Percentiles rank a stretch among this genome's conserved stretches.
These are phyloP conservation scores for Phialophora macrospora DNA, from an alignment of 2,329 filamentous ascomycete species.

Conservation along the genomic window DNA sequence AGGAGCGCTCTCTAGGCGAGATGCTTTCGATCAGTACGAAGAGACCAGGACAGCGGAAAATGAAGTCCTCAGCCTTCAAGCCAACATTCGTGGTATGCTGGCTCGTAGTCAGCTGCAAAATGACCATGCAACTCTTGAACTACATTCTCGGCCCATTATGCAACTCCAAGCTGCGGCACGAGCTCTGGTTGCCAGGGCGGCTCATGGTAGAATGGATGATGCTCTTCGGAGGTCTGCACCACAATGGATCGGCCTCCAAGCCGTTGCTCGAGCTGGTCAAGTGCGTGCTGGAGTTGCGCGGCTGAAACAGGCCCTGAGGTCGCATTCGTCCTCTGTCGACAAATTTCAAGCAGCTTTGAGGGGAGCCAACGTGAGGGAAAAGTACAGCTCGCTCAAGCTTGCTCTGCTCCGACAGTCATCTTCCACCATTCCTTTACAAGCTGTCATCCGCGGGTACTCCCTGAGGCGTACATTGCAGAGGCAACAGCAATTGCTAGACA, in stretches of 20 bases:
- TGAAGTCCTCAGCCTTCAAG: slow-evolving; percentile 65
- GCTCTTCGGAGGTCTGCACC: slow-evolving; percentile 49
- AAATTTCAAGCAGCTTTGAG: slow-evolving; percentile 60
- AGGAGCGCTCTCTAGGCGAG: slow-evolving; percentile 52
- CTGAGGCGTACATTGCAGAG: slow-evolving; percentile 43
- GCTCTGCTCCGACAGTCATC: slow-evolving; percentile 64
- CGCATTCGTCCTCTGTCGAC: slow-evolving; percentile 51
- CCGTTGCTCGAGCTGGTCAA: slow-evolving; percentile 50
- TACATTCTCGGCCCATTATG: slow-evolving; percentile 52
- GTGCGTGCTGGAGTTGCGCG: slow-evolving; percentile 43
- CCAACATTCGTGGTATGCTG: slow-evolving; percentile 64
- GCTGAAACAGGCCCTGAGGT: slow-evolving; percentile 48
- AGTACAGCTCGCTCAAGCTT: slow-evolving; percentile 51
- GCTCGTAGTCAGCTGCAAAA: slow-evolving; percentile 25
- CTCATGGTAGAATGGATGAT: slow-evolving; percentile 48
- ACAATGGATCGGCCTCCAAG: slow-evolving; percentile 53
- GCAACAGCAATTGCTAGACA: slow-evolving; percentile 43
- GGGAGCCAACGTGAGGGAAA: slow-evolving; percentile 51
- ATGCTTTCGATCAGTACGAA: slow-evolving; percentile 59
- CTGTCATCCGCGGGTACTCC: slow-evolving; percentile 50
- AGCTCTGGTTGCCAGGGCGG: slow-evolving; percentile 45
- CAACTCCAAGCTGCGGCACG: slow-evolving; percentile 46
- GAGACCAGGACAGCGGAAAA: slow-evolving; percentile 67
- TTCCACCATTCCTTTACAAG: slow-evolving; percentile 68
- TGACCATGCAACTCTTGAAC: slow-evolving; percentile 28